These are phyloP conservation scores for Cordyceps farinosa DNA, from an alignment of 2,329 filamentous ascomycete species.

Conservation along the genomic window DNA sequence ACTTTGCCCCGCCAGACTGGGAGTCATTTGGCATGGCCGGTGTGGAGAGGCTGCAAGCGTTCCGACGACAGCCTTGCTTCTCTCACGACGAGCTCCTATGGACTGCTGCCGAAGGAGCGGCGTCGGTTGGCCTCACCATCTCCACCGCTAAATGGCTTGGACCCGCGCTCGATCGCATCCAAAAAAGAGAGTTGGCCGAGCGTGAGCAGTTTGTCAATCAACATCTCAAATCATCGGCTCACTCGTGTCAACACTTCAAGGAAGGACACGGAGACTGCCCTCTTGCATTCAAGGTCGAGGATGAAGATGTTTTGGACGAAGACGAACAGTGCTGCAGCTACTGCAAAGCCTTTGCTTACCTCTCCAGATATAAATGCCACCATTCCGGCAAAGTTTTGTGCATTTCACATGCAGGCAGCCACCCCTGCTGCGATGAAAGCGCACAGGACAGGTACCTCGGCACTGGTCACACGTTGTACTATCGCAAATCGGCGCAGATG, in stretches of 20 bases:
- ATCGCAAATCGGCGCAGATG: conserved; percentile 70
- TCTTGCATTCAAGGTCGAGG: conserved; percentile 61
- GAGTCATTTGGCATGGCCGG: conserved; percentile 86
- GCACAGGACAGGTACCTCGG: conserved; percentile 66
- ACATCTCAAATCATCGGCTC: conserved; percentile 54
- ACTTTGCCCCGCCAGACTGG: conserved; percentile 94
- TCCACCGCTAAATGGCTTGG: conserved; percentile 93
- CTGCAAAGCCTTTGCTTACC: conserved; percentile 88
- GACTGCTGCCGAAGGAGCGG: conserved; percentile 80
- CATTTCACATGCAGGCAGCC: conserved; percentile 72
- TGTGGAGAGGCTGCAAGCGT: conserved; percentile 80
- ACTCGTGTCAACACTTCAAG: conserved; percentile 47
- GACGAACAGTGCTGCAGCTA: conserved; percentile 90
- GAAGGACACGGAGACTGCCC: conserved; percentile 52
- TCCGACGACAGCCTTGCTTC: conserved; percentile 90
- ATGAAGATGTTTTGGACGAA: conserved; percentile 79
- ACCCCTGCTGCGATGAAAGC: conserved; percentile 72
- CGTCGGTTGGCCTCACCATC: conserved; percentile 66
- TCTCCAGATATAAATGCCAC: conserved; percentile 84
- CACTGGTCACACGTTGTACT: conserved; percentile 69
- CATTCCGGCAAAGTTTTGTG: conserved; percentile 80
- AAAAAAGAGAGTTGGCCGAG: conserved; percentile 66
- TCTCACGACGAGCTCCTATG: conserved; percentile 93
- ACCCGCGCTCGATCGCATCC: conserved; percentile 77
- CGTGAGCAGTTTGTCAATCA: conserved; percentile 65